Percentiles rank a stretch among this genome's conserved stretches.
Evolutionary conservation across 768 basidiomycete genomes (phyloP).

Genomic region (Amanita subjunquillea): DNA sequence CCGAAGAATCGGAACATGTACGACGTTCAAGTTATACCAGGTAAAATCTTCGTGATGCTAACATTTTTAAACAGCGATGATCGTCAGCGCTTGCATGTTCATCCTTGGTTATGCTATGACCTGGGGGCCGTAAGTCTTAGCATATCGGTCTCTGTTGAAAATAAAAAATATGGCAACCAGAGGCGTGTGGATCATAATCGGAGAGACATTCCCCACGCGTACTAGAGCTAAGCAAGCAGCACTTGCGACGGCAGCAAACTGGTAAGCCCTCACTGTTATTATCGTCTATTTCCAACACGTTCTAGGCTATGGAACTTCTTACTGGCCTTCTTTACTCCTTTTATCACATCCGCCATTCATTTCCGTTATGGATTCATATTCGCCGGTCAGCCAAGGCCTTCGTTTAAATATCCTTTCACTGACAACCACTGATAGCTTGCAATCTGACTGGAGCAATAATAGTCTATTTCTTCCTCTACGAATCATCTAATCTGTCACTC

Average conservation of each 20-base stretch:
- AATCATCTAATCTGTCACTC: conserved; percentile 54
- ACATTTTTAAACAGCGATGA: conserved; percentile 33
- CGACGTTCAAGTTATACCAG: conserved; percentile 7
- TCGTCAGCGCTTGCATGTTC: conserved; percentile 60
- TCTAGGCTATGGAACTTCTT: conserved; percentile 55
- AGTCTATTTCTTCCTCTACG: conserved; percentile 71
- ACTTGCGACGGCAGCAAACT: conserved; percentile 54
- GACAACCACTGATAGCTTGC: conserved; percentile 25
- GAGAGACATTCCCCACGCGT: conserved; percentile 66
- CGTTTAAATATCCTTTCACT: neutral
- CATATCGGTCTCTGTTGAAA: neutral
- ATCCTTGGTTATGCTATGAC: conserved; percentile 65
- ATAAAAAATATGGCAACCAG: conserved; percentile 6
- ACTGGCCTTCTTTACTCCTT: conserved; percentile 72
- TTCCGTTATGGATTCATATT: conserved; percentile 67
- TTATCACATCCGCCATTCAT: conserved; percentile 45
- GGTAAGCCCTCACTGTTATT: conserved; percentile 16
- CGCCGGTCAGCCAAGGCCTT: conserved; percentile 29
- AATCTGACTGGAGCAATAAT: conserved; percentile 49
- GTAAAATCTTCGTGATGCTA: neutral
- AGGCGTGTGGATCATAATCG: conserved; percentile 72
- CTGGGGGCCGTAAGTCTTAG: conserved; percentile 40
- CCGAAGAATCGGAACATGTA: conserved; percentile 42
- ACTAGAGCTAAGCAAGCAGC: conserved; percentile 66
- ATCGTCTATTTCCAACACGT: neutral